Evolutionary conservation across 2,329 filamentous ascomycete genomes (phyloP).

Genomic region (Epichloe gansuensis): DNA sequence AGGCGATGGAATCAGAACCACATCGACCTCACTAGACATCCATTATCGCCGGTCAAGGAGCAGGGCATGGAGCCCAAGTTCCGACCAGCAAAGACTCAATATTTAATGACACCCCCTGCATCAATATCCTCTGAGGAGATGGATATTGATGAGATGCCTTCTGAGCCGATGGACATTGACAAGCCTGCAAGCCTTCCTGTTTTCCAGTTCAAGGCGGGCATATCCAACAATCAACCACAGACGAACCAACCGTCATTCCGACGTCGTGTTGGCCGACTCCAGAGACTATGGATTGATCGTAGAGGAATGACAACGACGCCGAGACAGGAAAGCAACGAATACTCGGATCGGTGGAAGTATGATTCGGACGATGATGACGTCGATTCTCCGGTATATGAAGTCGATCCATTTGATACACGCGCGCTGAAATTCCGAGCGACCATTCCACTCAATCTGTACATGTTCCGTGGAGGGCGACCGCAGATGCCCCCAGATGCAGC

Average conservation of each 20-base stretch:
- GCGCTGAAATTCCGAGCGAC: constrained; percentile 50
- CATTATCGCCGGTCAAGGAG: constrained; percentile 67
- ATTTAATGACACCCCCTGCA: constrained; percentile 53
- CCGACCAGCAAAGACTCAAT: constrained; percentile 60
- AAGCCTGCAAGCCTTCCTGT: constrained; percentile 21
- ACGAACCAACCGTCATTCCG: constrained; percentile 56
- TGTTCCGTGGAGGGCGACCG: constrained; percentile 27
- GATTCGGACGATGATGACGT: constrained; percentile 80
- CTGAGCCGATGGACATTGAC: constrained; percentile 31
- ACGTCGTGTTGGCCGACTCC: constrained; percentile 71
- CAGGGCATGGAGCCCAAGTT: constrained; percentile 50
- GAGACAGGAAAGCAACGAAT: constrained; percentile 28
- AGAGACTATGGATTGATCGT: constrained; percentile 80
- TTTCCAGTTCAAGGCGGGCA: constrained; percentile 34
- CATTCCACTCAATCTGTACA: constrained; percentile 36
- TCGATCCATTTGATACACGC: constrained; percentile 57
- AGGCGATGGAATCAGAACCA: constrained; percentile 84
- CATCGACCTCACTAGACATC: constrained; percentile 76
- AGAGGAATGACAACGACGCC: constrained; percentile 47
- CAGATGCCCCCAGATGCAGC: constrained; percentile 18
- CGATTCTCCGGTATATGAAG: constrained; percentile 59
- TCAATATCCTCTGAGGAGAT: constrained; percentile 42
- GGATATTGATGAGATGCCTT: constrained; percentile 39
- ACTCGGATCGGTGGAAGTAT: constrained; percentile 69
- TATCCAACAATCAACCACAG: constrained; percentile 25